phyloP scores from a whole-genome alignment of 179 eudicot genomes.

The Silene coronaria region DNA sequence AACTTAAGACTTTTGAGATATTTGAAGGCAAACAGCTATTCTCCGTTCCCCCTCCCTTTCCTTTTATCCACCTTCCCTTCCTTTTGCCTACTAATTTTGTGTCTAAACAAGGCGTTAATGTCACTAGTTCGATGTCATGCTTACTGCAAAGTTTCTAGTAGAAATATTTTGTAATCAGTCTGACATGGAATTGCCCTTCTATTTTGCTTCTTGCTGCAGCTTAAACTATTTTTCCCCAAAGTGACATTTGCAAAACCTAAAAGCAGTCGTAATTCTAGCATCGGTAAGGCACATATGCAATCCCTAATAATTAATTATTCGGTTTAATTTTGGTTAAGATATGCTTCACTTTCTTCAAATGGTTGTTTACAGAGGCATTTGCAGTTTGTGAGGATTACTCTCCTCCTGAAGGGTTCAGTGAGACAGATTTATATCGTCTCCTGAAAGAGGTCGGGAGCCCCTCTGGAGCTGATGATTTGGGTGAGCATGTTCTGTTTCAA shows the following conservation, averaged over 20 bases:
- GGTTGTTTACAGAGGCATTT: conserved; percentile 74
- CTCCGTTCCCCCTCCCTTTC: background rate
- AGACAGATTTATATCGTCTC: conserved; percentile 83
- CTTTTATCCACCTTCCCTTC: background rate
- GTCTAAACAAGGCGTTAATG: background rate
- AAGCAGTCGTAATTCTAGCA: conserved; percentile 98
- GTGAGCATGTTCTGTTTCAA: conserved; percentile 34
- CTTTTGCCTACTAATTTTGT: background rate
- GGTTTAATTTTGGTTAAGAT: background rate
- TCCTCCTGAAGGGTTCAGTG: conserved; percentile 89
- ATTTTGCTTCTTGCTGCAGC: conserved; percentile 46
- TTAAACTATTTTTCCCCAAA: conserved; percentile 82
- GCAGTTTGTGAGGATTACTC: conserved; percentile 92
- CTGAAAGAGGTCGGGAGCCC: conserved; percentile 92
- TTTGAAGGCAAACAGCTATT: background rate
- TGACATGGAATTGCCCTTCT: background rate
- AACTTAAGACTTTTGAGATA: too few relatives aligned
- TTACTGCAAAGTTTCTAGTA: background rate
- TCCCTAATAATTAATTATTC: background rate
- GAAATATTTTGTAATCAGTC: background rate
- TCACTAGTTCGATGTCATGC: background rate
- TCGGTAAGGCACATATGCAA: conserved; percentile 42
- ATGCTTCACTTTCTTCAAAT: conserved; percentile 5
- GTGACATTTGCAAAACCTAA: conserved; percentile 96
- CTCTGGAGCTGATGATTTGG: conserved; percentile 77